phyloP scores from a whole-genome alignment of 208 protist species.

The Trypanosoma grayi region DNA sequence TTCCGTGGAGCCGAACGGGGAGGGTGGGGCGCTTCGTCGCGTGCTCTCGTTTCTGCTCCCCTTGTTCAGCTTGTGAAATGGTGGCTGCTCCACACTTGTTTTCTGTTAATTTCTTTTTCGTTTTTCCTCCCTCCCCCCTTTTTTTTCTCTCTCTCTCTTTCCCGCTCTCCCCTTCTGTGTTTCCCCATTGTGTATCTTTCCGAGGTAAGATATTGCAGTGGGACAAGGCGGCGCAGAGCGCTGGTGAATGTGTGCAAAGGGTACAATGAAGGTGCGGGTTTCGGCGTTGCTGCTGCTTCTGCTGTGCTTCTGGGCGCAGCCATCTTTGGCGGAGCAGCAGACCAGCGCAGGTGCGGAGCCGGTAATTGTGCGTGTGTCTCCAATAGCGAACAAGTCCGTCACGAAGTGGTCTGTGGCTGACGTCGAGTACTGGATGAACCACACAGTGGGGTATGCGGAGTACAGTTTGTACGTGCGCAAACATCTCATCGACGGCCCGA shows the following conservation, averaged over 20 bases:
- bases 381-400: constrained; percentile 29
- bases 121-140: not conserved
- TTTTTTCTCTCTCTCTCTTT: constrained; percentile 7
- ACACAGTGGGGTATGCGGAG: constrained; percentile 54
- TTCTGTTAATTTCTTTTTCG: constrained; percentile 5
- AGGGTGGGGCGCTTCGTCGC: too few species aligned
- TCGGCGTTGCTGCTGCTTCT: not conserved
- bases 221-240: too few species aligned
- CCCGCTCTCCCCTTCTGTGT: too few species aligned
- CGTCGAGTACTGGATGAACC: constrained; percentile 55
- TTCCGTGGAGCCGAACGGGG: too few species aligned
- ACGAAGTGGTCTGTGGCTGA: constrained; percentile 37
- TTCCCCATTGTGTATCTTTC: too few species aligned
- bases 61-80: too few species aligned
- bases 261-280: too few species aligned
- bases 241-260: too few species aligned
- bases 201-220: too few species aligned
- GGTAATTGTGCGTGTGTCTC: not conserved
- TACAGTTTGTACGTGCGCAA: constrained; percentile 42
- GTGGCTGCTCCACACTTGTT: too few species aligned
- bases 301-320: not conserved
- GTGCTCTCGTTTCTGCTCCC: too few species aligned
- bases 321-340: not conserved
- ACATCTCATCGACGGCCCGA: constrained; percentile 51
- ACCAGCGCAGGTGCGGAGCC: not conserved